phyloP scores from a whole-genome alignment of 495 filamentous ascomycete genomes.

The Astrothelium macrocarpum region DNA sequence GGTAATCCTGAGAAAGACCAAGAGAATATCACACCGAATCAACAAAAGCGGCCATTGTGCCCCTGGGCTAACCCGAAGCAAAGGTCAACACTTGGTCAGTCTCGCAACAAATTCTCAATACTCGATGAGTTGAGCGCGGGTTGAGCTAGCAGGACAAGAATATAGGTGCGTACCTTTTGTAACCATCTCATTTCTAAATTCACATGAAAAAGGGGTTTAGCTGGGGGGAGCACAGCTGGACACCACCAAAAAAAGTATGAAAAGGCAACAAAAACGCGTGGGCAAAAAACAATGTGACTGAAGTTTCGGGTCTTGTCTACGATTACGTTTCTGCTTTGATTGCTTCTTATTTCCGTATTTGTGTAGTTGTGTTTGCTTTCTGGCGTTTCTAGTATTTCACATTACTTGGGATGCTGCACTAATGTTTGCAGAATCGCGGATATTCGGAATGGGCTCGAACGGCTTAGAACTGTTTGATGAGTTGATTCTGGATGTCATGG shows the following conservation, averaged over 20 bases:
- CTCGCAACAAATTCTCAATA: not conserved
- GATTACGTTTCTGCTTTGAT: too few species aligned
- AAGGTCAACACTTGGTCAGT: not conserved
- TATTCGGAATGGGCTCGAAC: too few species aligned
- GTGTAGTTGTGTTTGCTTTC: too few species aligned
- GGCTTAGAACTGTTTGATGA: not conserved
- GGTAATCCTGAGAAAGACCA: not conserved
- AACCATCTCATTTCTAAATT: not conserved
- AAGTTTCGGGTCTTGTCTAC: not conserved
- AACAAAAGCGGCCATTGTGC: not conserved
- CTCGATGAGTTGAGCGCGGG: not conserved
- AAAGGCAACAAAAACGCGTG: not conserved
- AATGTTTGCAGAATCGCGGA: not conserved
- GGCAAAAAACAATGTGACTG: not conserved
- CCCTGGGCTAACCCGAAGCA: not conserved
- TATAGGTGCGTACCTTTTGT: too few species aligned
- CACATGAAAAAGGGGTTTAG: not conserved
- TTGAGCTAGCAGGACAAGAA: not conserved
- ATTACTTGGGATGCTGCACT: not conserved
- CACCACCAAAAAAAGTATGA: not conserved
- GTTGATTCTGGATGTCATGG: not conserved
- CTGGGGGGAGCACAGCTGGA: not conserved
- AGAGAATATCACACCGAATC: not conserved
- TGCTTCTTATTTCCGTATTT: too few species aligned
- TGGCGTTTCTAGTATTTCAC: too few species aligned